These are phyloP conservation scores for Lindgomyces ingoldianus DNA, from an alignment of 495 filamentous ascomycete species.

Conservation along the genomic window DNA sequence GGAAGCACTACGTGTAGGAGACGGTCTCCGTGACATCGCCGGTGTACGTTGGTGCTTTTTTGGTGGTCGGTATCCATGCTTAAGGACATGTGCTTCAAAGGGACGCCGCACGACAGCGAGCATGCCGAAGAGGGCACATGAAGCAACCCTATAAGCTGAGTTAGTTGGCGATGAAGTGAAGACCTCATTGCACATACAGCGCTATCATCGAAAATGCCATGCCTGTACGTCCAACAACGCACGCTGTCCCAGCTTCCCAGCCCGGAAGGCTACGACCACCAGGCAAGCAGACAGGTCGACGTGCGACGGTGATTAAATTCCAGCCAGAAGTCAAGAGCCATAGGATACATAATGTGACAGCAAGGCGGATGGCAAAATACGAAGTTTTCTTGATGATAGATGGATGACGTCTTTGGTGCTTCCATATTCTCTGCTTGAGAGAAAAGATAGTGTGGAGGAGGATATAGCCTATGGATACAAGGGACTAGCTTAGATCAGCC, in stretches of 20 bases:
- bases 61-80: conserved; percentile 16
- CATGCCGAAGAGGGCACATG: conserved; percentile 33
- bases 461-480: conserved; percentile 33
- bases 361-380: conserved; percentile 35
- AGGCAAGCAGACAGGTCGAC: conserved; percentile 33
- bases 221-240: conserved; percentile 19
- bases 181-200: conserved; percentile 24
- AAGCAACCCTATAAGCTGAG: conserved; percentile 24
- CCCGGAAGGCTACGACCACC: background rate
- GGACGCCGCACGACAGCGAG: conserved; percentile 35
- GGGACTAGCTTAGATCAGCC: conserved; percentile 23
- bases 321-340: conserved; percentile 39
- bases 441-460: conserved; percentile 35
- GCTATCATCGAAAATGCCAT: conserved; percentile 29
- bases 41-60: conserved; percentile 10
- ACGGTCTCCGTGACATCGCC: conserved; percentile 13
- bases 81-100: conserved; percentile 37
- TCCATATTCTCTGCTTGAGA: conserved; percentile 33
- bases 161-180: background rate
- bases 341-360: conserved; percentile 32
- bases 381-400: conserved; percentile 34
- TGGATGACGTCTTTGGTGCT: conserved; percentile 21
- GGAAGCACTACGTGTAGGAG: conserved; percentile 26
- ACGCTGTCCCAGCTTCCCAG: conserved; percentile 33
- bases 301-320: conserved; percentile 35